Percentiles rank a stretch among this genome's conserved stretches.
Conservation (phyloP, 352 stramenopile species). For the Phytophthora aleatoria region DNA sequence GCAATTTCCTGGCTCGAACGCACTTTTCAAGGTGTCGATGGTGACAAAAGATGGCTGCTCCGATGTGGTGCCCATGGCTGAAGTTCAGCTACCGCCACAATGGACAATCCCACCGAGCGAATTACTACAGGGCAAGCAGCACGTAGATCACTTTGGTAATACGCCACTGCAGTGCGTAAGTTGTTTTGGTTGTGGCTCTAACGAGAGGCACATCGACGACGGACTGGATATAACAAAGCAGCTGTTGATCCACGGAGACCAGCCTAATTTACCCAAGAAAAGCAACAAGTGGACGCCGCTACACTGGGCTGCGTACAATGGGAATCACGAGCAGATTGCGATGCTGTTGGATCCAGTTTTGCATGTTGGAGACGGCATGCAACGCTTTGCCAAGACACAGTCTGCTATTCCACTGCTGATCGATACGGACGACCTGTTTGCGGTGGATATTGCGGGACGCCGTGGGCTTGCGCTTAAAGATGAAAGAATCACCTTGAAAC, state of each 20-base stretch:
- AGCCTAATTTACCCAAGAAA: constrained; percentile 71
- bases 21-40: constrained; percentile 53
- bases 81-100: constrained; percentile 49
- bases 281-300: constrained; percentile 76
- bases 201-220: constrained; percentile 62
- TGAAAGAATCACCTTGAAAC: constrained; percentile 46
- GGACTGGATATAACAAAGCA: constrained; percentile 64
- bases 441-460: constrained; percentile 67
- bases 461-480: constrained; percentile 50
- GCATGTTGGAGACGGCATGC: constrained; percentile 8
- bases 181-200: constrained; percentile 78
- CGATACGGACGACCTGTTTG: constrained; percentile 61
- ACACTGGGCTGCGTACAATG: constrained; percentile 80
- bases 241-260: constrained; percentile 67
- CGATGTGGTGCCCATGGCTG: constrained; percentile 50
- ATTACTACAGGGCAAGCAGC: constrained; percentile 47
- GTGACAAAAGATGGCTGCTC: constrained; percentile 42
- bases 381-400: constrained; percentile 43
- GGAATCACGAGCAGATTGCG: constrained; percentile 65
- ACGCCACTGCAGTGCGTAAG: constrained; percentile 76
- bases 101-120: constrained; percentile 48
- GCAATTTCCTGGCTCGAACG: not conserved
- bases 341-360: constrained; percentile 55
- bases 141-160: constrained; percentile 83
- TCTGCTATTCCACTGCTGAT: constrained; percentile 60